Evolutionary conservation across 2,329 filamentous ascomycete genomes (phyloP), one percentile per base, ranked within the genome.

Genomic region (Alternaria sp.): DNA sequence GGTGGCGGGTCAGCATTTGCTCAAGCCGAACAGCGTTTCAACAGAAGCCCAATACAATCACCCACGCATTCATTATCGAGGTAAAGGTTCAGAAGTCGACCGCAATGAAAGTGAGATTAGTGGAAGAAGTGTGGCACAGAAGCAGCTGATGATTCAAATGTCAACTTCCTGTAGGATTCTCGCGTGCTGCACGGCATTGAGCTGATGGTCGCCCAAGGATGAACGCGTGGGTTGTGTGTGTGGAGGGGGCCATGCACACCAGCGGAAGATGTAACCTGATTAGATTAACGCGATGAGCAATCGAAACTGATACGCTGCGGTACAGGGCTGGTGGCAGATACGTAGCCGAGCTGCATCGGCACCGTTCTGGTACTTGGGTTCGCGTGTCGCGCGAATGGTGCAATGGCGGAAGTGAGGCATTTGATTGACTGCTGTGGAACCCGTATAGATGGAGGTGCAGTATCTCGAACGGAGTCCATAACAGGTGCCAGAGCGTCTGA

Each of bases 251-350:
- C 44, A 65, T 69, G 66, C 65, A 71, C 44, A 67, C 64, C 32
- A 65, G 67, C 66, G 68, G 69, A 69, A 73, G 65, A 70, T 71
- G 72, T 73, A 75, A 74, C 72, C 68, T 64, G 60, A 66, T 68
- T 69, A 71, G 69, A 72, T 69, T 68, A 71, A 68, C 61, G 59
- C 55, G 64, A 71, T 70, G 63, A 69, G 62, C 66, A 72, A 64
- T 57, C 27, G 52, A 65, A 61, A 65, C 45, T 69, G 62, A 71
- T 71, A 69, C 59, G 67, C 62, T 63, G 61, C 57, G 64, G 60
- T 62, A 65, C 72, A 68, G 62, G 67, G 67, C 28, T 30, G 64
- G 58, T 55, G 61, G 22, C 27, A 59, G 55, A 65, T 56, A 52
- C 36, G 66, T 71, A 72, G 63, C 67, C 72, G 68, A 70, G 60